A percentile compares a stretch with the other conserved stretches of the same genome.
Conservation (phyloP, 805 yeast species). For the Kodamaea nitidulidarum region DNA sequence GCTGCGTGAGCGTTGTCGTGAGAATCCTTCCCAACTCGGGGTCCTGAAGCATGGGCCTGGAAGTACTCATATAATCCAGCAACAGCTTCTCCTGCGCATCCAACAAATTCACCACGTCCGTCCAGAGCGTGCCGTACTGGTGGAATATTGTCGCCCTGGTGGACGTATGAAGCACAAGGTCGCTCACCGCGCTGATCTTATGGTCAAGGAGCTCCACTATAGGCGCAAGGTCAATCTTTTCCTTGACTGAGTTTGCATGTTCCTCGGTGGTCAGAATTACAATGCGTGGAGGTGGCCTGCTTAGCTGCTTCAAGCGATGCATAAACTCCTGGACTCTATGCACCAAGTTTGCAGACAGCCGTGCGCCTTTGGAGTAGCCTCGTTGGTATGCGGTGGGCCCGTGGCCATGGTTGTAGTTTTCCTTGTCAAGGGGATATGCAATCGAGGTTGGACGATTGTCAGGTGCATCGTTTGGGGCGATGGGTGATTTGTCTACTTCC, state of each 20-base stretch:
- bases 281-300: conserved; percentile 5
- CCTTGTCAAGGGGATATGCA: conserved; percentile 1
- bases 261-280: conserved; percentile 26
- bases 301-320: background rate
- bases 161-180: conserved; percentile 22
- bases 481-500: too few relatives aligned
- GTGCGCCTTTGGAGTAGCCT: conserved; percentile 34
- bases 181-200: conserved; percentile 26
- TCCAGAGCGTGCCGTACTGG: conserved; percentile 26
- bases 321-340: conserved; percentile 9
- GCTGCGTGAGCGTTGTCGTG: conserved; percentile 5
- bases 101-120: conserved; percentile 19
- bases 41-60: conserved; percentile 7
- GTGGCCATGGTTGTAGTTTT: conserved; percentile 17
- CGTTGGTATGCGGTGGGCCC: conserved; percentile 29
- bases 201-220: conserved; percentile 26
- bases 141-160: conserved; percentile 26
- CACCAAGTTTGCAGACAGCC: conserved; percentile 24
- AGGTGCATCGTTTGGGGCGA: too few relatives aligned
- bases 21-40: conserved; percentile 6
- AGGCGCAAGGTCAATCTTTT: conserved; percentile 34
- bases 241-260: conserved; percentile 27
- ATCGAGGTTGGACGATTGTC: background rate
- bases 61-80: conserved; percentile 12
- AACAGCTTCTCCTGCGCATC: conserved; percentile 26